Base-by-base conservation (phyloP, 805 yeast genomes). In the Saturnispora hagleri region DNA sequence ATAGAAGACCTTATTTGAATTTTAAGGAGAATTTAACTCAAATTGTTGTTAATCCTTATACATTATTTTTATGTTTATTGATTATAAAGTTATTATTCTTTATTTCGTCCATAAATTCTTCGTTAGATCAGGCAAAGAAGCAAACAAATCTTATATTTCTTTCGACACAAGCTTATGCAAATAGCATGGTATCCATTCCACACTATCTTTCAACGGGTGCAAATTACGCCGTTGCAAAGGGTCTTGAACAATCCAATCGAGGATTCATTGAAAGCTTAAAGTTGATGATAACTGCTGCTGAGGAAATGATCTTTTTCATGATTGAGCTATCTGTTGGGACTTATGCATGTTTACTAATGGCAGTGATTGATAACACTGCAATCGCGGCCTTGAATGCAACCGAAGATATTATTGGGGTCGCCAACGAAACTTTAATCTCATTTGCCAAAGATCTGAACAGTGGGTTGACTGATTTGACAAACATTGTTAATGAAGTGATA, bases 281-380 rank as follows among this genome's bases (percentile, higher is more conserved):
- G 1, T 52, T 81, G 46, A 59, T 80, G 10, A 62, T 87, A 0
- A 75, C 79, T 0, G 84, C 81, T 0, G 69, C 82, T 7, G 83
- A 86, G 58, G 72, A 74, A 42, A 56, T 89, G 41, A 62, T 87
- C 0, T 61, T 79, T 4, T 87, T 91, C 61, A 69, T 80, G 7
- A 68, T 91, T 8, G 89, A 89, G 33, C 59, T 91, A 56, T 77
- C 85, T 46, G 65, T 89, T 2, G 98, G 97, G 0, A 93, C 98
- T 0, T 88, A 87, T 66, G 83, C 85, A 0, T 93, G 99, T 65
- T 70, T 93, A 13, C 64, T 89, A 13, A 79, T 86, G 0, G 82
- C 93, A 5, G 79, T 89, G 0, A 72, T 90, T 6, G 82, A 80
- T 59, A 87, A 90, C 3, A 76, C 86, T 0, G 84, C 82, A 1